Evolutionary conservation across 106 monocot genomes (phyloP).

Genomic region (Acanthochlamys bracteata): DNA sequence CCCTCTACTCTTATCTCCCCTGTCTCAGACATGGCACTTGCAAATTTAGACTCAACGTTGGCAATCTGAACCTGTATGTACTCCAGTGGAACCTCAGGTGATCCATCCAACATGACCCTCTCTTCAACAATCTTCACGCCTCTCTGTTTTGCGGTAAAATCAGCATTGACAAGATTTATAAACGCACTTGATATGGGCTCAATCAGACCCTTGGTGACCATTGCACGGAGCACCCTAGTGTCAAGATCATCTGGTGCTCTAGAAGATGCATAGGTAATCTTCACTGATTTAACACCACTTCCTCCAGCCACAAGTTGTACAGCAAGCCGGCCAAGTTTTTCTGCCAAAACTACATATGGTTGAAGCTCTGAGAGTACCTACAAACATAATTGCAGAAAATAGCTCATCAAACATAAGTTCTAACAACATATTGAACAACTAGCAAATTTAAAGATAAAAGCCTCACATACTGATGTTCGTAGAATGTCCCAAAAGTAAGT

Average conservation of each 20-base stretch:
- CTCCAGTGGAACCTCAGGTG: constrained; percentile 50
- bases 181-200: constrained; percentile 68
- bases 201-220: constrained; percentile 72
- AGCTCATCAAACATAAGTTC: too few species aligned
- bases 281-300: constrained; percentile 59
- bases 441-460: too few species aligned
- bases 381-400: background rate
- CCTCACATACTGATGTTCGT: too few species aligned
- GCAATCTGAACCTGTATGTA: constrained; percentile 59
- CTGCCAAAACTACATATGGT: constrained; percentile 67
- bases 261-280: constrained; percentile 61
- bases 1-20: constrained; percentile 70
- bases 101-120: constrained; percentile 37
- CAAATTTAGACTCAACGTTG: constrained; percentile 66
- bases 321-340: constrained; percentile 74
- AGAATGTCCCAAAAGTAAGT: too few species aligned
- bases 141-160: constrained; percentile 65
- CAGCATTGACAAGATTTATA: constrained; percentile 81
- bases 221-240: constrained; percentile 72
- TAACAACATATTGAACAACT: too few species aligned
- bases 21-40: constrained; percentile 48
- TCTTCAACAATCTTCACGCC: constrained; percentile 74
- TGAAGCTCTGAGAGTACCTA: constrained; percentile 82
- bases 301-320: constrained; percentile 74
- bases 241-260: constrained; percentile 76